Evolutionary conservation across 805 yeast genomes (phyloP).

Genomic region (Scheffersomyces lignosus): DNA sequence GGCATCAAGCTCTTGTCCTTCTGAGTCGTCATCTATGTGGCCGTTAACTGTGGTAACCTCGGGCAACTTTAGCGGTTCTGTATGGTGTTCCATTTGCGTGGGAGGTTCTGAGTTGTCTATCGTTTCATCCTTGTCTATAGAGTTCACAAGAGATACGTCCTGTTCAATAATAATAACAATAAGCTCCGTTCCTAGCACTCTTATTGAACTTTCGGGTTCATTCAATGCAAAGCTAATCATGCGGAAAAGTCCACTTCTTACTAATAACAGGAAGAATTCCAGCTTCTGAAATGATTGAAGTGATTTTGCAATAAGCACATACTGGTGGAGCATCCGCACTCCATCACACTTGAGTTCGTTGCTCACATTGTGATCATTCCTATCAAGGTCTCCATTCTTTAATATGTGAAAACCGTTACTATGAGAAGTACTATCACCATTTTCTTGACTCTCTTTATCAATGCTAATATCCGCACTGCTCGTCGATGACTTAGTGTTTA

Average conservation of each 20-base stretch:
- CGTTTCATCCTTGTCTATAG: slow-evolving; percentile 28
- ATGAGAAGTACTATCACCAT: too few relatives aligned
- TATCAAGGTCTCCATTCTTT: slow-evolving; percentile 1
- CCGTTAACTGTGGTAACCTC: not conserved
- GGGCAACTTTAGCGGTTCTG: slow-evolving; percentile 1
- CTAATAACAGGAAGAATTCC: slow-evolving; percentile 61
- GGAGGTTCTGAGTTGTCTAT: slow-evolving; percentile 33
- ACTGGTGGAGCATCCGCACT: slow-evolving; percentile 75
- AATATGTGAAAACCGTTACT: too few relatives aligned
- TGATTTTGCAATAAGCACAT: slow-evolving; percentile 70
- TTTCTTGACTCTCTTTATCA: not conserved
- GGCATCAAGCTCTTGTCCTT: slow-evolving; percentile 12
- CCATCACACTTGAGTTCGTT: slow-evolving; percentile 55
- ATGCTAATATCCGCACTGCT: too few relatives aligned
- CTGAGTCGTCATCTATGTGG: not conserved
- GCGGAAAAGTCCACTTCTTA: slow-evolving; percentile 67
- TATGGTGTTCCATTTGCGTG: slow-evolving; percentile 2
- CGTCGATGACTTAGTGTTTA: not conserved
- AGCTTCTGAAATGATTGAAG: slow-evolving; percentile 61
- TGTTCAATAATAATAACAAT: slow-evolving; percentile 81
- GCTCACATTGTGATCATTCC: not conserved
- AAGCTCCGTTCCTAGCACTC: slow-evolving; percentile 77
- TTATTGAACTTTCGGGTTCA: slow-evolving; percentile 46
- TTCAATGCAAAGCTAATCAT: slow-evolving; percentile 72
- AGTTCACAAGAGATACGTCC: slow-evolving; percentile 63